Conservation (phyloP, 2,329 filamentous ascomycete genomes). For the Calonectria crousiana region DNA sequence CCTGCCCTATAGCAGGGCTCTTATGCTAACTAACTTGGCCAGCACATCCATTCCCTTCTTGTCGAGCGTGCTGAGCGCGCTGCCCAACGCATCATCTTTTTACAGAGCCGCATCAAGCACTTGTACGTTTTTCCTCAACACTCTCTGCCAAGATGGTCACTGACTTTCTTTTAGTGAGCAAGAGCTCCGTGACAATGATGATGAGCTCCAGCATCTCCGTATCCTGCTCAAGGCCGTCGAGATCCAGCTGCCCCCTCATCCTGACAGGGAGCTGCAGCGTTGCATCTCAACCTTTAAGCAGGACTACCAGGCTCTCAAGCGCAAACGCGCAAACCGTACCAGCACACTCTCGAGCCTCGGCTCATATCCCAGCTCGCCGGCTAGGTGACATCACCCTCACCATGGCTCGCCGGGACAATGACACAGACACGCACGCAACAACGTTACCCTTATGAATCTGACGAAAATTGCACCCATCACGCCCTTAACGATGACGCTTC, state of each 20-base stretch:
- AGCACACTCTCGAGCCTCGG: conserved; percentile 46
- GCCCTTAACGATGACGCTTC: conserved; percentile 26
- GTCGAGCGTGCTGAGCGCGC: conserved; percentile 69
- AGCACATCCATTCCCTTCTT: conserved; percentile 73
- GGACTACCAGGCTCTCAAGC: conserved; percentile 66
- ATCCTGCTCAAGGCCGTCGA: conserved; percentile 74
- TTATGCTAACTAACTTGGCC: conserved; percentile 43
- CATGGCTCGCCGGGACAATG: conserved; percentile 20
- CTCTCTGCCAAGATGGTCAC: background rate
- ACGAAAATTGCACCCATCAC: conserved; percentile 35
- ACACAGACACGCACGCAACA: conserved; percentile 26
- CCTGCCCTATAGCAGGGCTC: background rate
- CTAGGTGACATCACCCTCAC: conserved; percentile 28
- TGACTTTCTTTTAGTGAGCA: conserved; percentile 58
- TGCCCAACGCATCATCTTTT: conserved; percentile 68
- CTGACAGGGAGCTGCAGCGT: conserved; percentile 67
- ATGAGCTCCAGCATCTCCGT: conserved; percentile 71
- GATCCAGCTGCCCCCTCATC: conserved; percentile 65
- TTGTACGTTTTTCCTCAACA: conserved; percentile 58
- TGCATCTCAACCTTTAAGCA: conserved; percentile 73
- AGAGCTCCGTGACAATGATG: conserved; percentile 67
- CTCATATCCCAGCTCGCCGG: conserved; percentile 34
- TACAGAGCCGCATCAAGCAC: conserved; percentile 69
- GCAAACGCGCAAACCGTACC: conserved; percentile 53
- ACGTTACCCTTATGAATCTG: conserved; percentile 33